Evolutionary conservation across 176 grass and related monocot genomes (phyloP), one percentile per base, ranked within the genome.

Genomic region (Zea luxurians): DNA sequence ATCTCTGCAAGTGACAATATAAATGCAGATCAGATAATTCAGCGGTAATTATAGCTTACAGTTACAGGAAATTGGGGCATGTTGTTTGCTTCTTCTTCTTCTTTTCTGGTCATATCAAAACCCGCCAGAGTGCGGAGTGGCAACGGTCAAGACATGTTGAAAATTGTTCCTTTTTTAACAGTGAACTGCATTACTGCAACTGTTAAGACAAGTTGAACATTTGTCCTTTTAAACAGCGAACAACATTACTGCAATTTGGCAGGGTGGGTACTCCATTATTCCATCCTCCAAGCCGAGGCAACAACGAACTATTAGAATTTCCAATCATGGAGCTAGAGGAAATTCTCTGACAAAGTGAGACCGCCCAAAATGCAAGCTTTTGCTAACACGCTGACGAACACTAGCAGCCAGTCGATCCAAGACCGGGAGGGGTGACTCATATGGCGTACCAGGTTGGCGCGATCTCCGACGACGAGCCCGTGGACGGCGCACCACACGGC

Each of bases 391-490:
- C 7, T 34, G 17, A 21, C 40, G 4, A 54, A 8, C 12, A 17
- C 4, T 8, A 4, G 55, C 34, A 70, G 15, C 3, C 37, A 55
- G 46, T 18, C 2, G 57, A 61, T 16, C 7, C 3, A 27, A 21
- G 10, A 20, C 15, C 10, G 17, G 37, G 8, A 44, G 35, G 1
- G 8, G 41, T 3, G 52, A 57, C 53, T 1, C 17, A 16, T 57
- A n/a, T 15, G 18, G 37, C 76, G 36, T 83, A 93, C 88, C 88
- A 61, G 71, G 18, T 85, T 20, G 4, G 70, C 57, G 68, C 88
- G 87, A 63, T 93, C 91, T 63, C 91, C 91, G 54, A 93, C 91
- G 64, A 93, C 75, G 18, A 93, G 82, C 46, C 91, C 91, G 83
- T 93, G 43, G 37, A 80, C 70, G 80, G 88, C 81, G 62, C 82